phyloP scores from a whole-genome alignment of 2,329 filamentous ascomycete genomes.

The Calonectria pauciramosa region DNA sequence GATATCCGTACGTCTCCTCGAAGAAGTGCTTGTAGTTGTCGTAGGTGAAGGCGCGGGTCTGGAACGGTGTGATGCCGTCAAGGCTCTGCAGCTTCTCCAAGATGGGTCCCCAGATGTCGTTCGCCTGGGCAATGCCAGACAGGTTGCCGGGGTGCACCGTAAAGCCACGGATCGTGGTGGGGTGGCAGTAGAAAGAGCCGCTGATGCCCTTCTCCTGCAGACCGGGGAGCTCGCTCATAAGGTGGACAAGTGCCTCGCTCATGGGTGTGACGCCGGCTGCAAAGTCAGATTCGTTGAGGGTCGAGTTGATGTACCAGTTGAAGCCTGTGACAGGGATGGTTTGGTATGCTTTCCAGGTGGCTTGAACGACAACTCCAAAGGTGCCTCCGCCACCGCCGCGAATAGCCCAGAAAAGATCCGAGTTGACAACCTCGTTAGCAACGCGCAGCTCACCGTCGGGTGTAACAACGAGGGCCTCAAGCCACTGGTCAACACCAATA shows the following conservation, averaged over 20 bases:
- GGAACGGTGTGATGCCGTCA: not conserved
- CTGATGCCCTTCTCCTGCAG: not conserved
- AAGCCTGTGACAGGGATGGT: constrained; percentile 8
- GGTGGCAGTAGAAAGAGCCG: not conserved
- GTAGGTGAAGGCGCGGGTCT: not conserved
- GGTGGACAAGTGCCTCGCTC: not conserved
- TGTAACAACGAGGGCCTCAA: not conserved
- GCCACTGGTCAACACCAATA: not conserved
- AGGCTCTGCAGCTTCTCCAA: not conserved
- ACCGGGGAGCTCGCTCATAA: not conserved
- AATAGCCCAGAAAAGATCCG: not conserved
- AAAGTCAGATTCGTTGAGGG: not conserved
- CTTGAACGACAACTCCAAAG: constrained; percentile 6
- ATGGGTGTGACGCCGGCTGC: not conserved
- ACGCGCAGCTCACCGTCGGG: not conserved
- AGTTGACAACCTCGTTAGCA: not conserved
- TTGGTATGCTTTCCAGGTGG: constrained; percentile 4
- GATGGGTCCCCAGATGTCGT: not conserved
- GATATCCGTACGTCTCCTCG: not conserved
- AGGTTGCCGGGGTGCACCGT: not conserved
- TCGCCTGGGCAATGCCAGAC: not conserved
- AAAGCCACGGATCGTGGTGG: not conserved
- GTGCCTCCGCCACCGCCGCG: not conserved
- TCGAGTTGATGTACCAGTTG: constrained; percentile 19
- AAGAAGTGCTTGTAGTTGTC: not conserved